Evolutionary conservation across 83 land plant species (phyloP), one percentile per base, ranked within the genome.

Genomic region (Picea abies): DNA sequence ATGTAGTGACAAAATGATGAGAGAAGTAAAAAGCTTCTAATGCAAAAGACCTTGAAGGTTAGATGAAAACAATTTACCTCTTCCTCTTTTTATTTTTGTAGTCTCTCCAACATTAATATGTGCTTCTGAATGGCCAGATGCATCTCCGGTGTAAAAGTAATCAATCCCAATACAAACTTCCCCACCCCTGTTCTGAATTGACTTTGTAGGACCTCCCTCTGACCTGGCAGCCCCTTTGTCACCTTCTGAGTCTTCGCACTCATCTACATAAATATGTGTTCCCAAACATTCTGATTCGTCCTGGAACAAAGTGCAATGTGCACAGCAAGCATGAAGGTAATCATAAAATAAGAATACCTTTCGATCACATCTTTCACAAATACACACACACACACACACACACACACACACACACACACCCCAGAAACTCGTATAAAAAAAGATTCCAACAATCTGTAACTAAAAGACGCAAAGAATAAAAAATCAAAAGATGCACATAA

Each of bases 61-160:
- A 73, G 44, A 73, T 41, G 12, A 20, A 37, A 8, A 11, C 10
- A n/a, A 37, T n/a, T 26, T 73, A 73, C 77, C 77, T 73, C 56
- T 73, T 73, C 58, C 77, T n/a, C 49, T 73, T 73, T 73, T 73
- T 44, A 23, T 9, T 73, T 22, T 73, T 22, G 9, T 20, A 41
- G 58, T 44, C 52, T 73, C 77, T 41, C n/a, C 56, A 73, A 73
- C 10, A 73, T 73, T 49, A 41, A 49, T 73, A 73, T 73, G 44
- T 73, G 56, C 77, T 73, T 44, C 77, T n/a, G 56, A 73, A 17
- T 44, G 77, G 23, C 77, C 77, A 41, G 77, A 73, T 37, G 77
- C 22, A 44, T 23, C 77, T 39, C 47, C 58, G n/a, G 77, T 58
- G 14, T 25, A n/a, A 44, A n/a, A 73, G 25, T 44, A 26, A 44